phyloP scores from a whole-genome alignment of 345 rosid genomes.

The Gynandropsis gynandra region DNA sequence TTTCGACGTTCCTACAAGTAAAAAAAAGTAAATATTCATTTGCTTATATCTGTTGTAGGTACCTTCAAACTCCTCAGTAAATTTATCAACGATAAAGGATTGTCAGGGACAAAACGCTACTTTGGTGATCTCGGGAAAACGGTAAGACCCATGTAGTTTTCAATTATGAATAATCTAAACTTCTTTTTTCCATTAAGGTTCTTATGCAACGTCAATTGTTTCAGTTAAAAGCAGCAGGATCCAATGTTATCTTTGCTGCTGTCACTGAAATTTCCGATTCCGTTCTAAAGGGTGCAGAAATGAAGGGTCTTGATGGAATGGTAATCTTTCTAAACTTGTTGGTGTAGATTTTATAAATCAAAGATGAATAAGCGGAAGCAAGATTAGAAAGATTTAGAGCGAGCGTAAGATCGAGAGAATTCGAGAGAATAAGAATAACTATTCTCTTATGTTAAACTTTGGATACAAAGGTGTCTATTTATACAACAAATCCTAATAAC shows the following conservation, averaged over 20 bases:
- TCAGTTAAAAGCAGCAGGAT: slow-evolving; percentile 85
- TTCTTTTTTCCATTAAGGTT: slow-evolving; percentile 8
- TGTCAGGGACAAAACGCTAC: slow-evolving; percentile 85
- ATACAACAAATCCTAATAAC: too few species aligned
- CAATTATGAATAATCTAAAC: slow-evolving; percentile 9
- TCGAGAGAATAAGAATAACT: too few species aligned
- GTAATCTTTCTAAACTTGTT: slow-evolving; percentile 34
- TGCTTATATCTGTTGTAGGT: slow-evolving; percentile 39
- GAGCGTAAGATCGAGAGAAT: too few species aligned
- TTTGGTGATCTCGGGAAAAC: slow-evolving; percentile 89
- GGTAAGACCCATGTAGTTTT: slow-evolving; percentile 37
- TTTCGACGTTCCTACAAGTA: slow-evolving; percentile 5
- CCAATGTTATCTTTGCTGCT: slow-evolving; percentile 74
- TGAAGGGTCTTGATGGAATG: slow-evolving; percentile 93
- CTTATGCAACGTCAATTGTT: slow-evolving; percentile 27
- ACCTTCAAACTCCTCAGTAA: slow-evolving; percentile 81
- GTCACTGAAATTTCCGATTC: slow-evolving; percentile 92
- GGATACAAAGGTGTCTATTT: too few species aligned
- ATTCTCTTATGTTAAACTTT: too few species aligned
- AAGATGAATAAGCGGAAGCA: too few species aligned
- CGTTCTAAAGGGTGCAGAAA: slow-evolving; percentile 79
- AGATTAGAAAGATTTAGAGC: too few species aligned
- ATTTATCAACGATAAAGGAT: slow-evolving; percentile 60
- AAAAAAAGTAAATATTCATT: slow-evolving; percentile 12
- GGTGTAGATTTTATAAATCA: too few species aligned